Evolutionary conservation across 768 basidiomycete genomes (phyloP), one percentile per base, ranked within the genome.

Genomic region (Nevesoporus exiguus): DNA sequence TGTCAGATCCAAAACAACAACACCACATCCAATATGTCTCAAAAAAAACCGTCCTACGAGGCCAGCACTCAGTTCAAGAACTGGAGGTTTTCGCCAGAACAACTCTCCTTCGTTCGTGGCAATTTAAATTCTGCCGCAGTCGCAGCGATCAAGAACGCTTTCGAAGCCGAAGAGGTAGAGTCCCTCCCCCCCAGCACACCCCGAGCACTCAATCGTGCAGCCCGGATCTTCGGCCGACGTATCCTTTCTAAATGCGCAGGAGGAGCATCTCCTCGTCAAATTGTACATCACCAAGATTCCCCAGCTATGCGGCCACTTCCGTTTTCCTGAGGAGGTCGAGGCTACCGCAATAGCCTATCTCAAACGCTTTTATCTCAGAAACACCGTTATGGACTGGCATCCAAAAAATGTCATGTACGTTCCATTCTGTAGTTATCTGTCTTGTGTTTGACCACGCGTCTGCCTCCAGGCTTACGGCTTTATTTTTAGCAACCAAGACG

Each of bases 311-410:
- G 83, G 82, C 0, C 83, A 84, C 59, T 95, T 97, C 65, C 83
- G 85, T 43, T 90, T 96, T 66, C 88, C 92, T 0, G 92, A 96
- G 62, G 86, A 93, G 64, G 93, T 98, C 7, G 91, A 95, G 69
- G 90, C 93, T 0, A 98, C 96, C 4, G 93, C 94, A 0, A 80
- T 90, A 53, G 85, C 81, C 52, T 99, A 97, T 71, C 76, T 99
- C 61, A 98, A 98, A 70, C 81, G 97, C 5, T 99, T 99, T 72
- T 99, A 98, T 68, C 80, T 98, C 51, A 89, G 89, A 73, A 98
- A 98, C 66, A 98, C 95, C 2, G 93, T 94, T 49, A 98, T 98
- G 94, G 97, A 98, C 68, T 98, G 93, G 87, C 97, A 98, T 74
- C 97, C 97, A 0, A 96, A 95, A 73, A 94, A 92, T 65, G 92